Percentiles rank a stretch among this genome's conserved stretches.
phyloP scores from a whole-genome alignment of 2,329 filamentous ascomycete genomes.

The Alternaria atra region DNA sequence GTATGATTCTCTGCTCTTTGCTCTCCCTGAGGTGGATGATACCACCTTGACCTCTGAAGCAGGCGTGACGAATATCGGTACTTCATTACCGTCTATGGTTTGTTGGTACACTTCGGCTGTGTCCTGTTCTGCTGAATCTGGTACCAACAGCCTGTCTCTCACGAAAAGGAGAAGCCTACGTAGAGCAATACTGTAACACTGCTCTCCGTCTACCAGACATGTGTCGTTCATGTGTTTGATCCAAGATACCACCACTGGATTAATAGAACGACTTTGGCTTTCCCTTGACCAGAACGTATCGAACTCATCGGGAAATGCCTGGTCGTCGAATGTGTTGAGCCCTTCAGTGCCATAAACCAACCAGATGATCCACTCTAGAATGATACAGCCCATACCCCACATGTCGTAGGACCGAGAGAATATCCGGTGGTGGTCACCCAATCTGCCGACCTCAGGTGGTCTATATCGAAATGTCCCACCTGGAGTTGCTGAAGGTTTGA shows the following conservation, averaged over 20 bases:
- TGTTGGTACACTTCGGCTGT: background rate
- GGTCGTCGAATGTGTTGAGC: background rate
- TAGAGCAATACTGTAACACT: background rate
- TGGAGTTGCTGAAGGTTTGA: background rate
- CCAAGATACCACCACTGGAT: background rate
- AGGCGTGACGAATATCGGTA: background rate
- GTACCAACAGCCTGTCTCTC: background rate
- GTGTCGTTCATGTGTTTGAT: background rate
- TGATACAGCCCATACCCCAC: background rate
- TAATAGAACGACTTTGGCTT: background rate
- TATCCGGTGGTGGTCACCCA: background rate
- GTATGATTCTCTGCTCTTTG: background rate
- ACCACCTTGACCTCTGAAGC: background rate
- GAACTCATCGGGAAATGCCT: background rate
- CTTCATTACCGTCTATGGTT: background rate
- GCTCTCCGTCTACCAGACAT: background rate
- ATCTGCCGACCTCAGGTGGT: background rate
- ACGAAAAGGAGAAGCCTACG: background rate
- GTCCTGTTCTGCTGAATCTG: background rate
- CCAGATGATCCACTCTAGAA: background rate
- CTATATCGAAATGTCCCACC: background rate
- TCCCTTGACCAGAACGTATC: background rate
- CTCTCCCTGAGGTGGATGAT: background rate
- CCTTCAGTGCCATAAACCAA: background rate
- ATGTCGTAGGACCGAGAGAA: background rate